These are phyloP conservation scores for Tremellales sp. DNA, from an alignment of 1,284 basidiomycete genomes.

Conservation along the genomic window DNA sequence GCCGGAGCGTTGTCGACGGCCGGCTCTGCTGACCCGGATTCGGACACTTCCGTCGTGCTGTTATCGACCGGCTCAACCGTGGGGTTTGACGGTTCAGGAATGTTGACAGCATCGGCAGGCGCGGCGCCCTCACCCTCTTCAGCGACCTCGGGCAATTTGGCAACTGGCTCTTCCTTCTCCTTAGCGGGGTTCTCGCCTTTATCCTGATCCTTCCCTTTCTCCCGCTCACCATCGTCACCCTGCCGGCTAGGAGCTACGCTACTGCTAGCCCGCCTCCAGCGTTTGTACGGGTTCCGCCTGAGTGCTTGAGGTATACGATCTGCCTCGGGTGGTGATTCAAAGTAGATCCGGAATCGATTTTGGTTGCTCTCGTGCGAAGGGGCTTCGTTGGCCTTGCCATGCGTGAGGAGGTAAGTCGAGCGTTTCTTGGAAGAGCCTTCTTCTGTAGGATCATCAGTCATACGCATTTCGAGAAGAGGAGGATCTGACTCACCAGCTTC, in stretches of 20 bases:
- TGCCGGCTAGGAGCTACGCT: conserved; percentile 32
- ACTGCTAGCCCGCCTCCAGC: conserved; percentile 58
- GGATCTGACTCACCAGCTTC: conserved; percentile 37
- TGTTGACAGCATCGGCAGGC: not conserved
- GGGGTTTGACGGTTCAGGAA: too few relatives aligned
- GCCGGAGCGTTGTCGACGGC: too few relatives aligned
- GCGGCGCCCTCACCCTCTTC: conserved; percentile 1
- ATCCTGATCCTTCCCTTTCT: not conserved
- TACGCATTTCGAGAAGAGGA: not conserved
- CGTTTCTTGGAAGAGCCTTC: conserved; percentile 39
- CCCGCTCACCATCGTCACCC: conserved; percentile 32
- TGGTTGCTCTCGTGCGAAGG: conserved; percentile 32
- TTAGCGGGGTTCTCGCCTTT: conserved; percentile 1
- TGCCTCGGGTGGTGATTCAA: conserved; percentile 48
- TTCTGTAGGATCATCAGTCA: conserved; percentile 16
- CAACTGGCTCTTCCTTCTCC: conserved; percentile 2
- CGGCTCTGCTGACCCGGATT: too few relatives aligned
- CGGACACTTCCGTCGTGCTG: too few relatives aligned
- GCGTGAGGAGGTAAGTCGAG: conserved; percentile 37
- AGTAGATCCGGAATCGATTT: conserved; percentile 50
- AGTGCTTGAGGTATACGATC: conserved; percentile 41
- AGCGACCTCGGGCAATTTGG: not conserved
- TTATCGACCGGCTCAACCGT: too few relatives aligned
- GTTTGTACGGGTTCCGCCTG: conserved; percentile 53
- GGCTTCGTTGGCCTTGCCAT: conserved; percentile 33